Evolutionary conservation across 805 yeast species (phyloP), one percentile per base, ranked within the genome.

Genomic region (Danielia reshetovae): DNA sequence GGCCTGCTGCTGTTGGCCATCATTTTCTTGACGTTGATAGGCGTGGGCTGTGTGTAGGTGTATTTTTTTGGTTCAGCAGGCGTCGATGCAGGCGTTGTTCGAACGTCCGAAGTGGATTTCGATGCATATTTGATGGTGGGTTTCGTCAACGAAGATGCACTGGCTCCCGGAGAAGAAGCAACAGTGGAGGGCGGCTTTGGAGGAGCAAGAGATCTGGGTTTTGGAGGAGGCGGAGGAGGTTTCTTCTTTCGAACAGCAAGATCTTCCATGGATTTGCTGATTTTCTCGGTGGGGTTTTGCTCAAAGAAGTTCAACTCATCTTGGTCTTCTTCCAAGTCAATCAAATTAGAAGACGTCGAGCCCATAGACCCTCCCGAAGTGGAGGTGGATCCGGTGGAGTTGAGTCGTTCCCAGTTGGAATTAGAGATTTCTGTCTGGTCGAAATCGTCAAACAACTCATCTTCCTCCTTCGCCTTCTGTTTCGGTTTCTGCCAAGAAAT

Each of bases 311-410:
- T 29, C 12, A 24, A 32, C 24, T 35, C 44, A 2, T 51, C 48
- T 31, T 70, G 79, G 45, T 77, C 85, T 15, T 44, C 46, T 52
- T 75, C 94, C 47, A 87, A 77, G 52, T 87, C 95, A 42, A 88
- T 83, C 47, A 87, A 67, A 39, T 78, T 76, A 24, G 73, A 67
- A 27, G 70, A 62, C 17, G 38, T 46, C 14, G 39, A 28, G 9
- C 22, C 22, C 9, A 19, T 7, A 8, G 42, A 35, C n/a, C n/a
- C n/a, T 21, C 18, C 42, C 17, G 37, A 13, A 6, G 32, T 17
- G 15, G 44, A 33, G 7, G 43, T 30, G 5, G 19, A 32, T 3
- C 42, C 32, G 19, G 29, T 38, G 26, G 44, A 34, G 16, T 49
- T 49, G 27, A 58, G 49, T 27, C 47, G 51, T 24, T 53, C 63